Conservation (phyloP, 2,329 filamentous ascomycete genomes). For the Beauveria scarabaeidicola region DNA sequence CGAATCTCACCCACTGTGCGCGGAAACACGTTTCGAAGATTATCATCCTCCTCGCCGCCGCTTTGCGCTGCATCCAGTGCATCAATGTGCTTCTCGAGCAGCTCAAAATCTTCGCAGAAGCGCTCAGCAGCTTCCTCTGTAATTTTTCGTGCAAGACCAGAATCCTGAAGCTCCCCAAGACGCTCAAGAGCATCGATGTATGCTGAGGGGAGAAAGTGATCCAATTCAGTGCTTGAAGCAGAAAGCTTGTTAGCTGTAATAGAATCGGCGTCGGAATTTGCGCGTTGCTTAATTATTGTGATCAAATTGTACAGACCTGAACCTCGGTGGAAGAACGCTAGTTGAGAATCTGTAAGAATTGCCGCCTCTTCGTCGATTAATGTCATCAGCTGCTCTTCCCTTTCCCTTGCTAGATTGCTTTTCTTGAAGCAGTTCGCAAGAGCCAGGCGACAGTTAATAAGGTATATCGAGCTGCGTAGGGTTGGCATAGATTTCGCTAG, state of each 20-base stretch:
- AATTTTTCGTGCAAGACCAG: slow-evolving; percentile 61
- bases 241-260: slow-evolving; percentile 50
- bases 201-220: slow-evolving; percentile 86
- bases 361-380: slow-evolving; percentile 45
- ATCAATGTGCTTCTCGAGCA: slow-evolving; percentile 42
- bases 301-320: slow-evolving; percentile 66
- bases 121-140: slow-evolving; percentile 74
- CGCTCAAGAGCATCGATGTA: slow-evolving; percentile 86
- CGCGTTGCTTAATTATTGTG: slow-evolving; percentile 25
- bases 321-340: slow-evolving; percentile 61
- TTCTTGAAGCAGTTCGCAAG: slow-evolving; percentile 46
- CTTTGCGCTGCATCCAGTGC: slow-evolving; percentile 28
- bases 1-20: slow-evolving; percentile 53
- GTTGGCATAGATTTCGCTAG: slow-evolving; percentile 53
- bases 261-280: neutral
- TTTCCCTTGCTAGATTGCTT: slow-evolving; percentile 56
- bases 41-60: slow-evolving; percentile 19
- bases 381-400: slow-evolving; percentile 46
- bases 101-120: slow-evolving; percentile 80
- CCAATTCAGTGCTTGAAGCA: slow-evolving; percentile 64
- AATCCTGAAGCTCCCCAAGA: slow-evolving; percentile 63
- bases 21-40: slow-evolving; percentile 38
- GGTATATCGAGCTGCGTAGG: slow-evolving; percentile 58
- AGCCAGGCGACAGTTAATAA: slow-evolving; percentile 60
- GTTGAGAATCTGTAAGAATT: slow-evolving; percentile 59